phyloP scores from a whole-genome alignment of 1,139 yeast genomes.

The Nakaseomyces nivariensis region DNA sequence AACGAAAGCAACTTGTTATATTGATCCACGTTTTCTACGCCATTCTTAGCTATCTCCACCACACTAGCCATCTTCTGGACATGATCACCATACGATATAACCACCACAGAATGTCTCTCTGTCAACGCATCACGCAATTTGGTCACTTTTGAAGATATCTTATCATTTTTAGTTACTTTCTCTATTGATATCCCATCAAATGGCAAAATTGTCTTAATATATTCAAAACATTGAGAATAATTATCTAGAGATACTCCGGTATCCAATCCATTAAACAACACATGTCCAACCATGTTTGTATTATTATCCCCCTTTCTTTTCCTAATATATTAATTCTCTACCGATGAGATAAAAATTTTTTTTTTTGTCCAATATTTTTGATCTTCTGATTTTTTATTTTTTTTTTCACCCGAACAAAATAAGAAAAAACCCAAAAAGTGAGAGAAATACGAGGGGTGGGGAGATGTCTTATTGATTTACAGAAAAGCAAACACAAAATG shows the following conservation, averaged over 20 bases:
- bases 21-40: slow-evolving; percentile 9
- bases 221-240: slow-evolving; percentile 5
- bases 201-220: neutral
- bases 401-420: neutral
- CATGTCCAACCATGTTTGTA: neutral
- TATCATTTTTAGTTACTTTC: slow-evolving; percentile 14
- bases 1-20: slow-evolving; percentile 20
- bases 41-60: slow-evolving; percentile 19
- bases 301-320: too few species aligned
- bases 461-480: too few species aligned
- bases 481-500: too few species aligned
- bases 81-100: slow-evolving; percentile 25
- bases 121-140: neutral
- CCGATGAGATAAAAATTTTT: too few species aligned
- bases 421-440: too few species aligned
- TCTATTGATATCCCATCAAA: neutral
- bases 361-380: neutral
- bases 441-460: too few species aligned
- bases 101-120: neutral
- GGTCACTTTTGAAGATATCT: slow-evolving; percentile 8
- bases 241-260: slow-evolving; percentile 8
- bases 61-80: slow-evolving; percentile 22
- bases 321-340: too few species aligned
- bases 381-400: neutral
- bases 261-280: slow-evolving; percentile 4